These are phyloP conservation scores for Calonectria pauciramosa DNA, from an alignment of 2,329 filamentous ascomycete species.

Conservation along the genomic window DNA sequence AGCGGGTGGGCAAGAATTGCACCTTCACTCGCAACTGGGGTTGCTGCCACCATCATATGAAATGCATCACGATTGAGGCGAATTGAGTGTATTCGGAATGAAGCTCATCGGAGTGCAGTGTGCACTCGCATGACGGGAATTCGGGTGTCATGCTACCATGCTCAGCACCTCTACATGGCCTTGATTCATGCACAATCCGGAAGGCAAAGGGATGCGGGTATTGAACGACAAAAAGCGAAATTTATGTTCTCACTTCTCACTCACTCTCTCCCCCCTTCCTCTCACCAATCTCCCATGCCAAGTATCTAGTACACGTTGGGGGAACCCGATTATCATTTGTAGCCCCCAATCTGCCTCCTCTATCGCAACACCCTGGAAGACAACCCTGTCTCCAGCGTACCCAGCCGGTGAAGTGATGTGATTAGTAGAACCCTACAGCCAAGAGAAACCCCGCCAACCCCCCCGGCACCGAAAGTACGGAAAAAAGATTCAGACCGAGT, in stretches of 20 bases:
- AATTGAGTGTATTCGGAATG: neutral
- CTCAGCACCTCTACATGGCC: neutral
- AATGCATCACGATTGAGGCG: neutral
- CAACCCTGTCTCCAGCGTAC: conserved; percentile 25
- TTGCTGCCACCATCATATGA: neutral
- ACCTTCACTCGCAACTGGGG: neutral
- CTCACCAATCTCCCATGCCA: conserved; percentile 20
- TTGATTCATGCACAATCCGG: neutral
- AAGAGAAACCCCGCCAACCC: conserved; percentile 28
- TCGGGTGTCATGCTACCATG: neutral
- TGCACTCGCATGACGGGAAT: neutral
- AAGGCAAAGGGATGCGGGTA: neutral
- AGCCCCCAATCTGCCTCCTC: conserved; percentile 28
- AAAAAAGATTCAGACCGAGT: conserved; percentile 26
- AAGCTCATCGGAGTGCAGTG: neutral
- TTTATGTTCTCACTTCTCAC: conserved; percentile 31
- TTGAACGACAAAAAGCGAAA: conserved; percentile 23
- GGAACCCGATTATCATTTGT: conserved; percentile 30
- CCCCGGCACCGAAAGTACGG: conserved; percentile 17
- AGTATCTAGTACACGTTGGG: conserved; percentile 46
- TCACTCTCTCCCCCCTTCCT: neutral
- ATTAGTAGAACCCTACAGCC: conserved; percentile 38
- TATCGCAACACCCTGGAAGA: conserved; percentile 34
- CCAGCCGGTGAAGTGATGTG: conserved; percentile 34
- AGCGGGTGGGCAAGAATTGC: neutral